Base-by-base conservation (phyloP, 1,139 yeast species). In the Hyphopichia burtonii region DNA sequence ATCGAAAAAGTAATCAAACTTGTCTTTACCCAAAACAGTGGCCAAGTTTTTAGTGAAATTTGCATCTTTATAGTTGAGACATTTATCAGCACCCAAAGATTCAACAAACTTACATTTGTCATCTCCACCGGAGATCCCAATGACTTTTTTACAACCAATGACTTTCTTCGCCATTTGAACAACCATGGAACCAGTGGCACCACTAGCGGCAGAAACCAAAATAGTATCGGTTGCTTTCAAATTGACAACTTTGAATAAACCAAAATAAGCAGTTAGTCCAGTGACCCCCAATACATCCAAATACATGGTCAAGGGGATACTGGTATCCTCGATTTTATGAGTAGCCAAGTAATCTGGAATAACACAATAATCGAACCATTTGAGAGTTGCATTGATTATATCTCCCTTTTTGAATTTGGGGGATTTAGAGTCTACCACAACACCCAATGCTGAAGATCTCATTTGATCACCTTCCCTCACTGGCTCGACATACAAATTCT, bases 391-490 rank as follows among this genome's bases (percentile, higher is more conserved):
- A 20, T 52, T 47, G 10, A 77, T 68, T 20, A 64, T 51, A 40
- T 75, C 80, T 38, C 83, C 86, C n/a, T 46, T 65, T 37, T 56
- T 40, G 50, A 59, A 77, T 20, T 63, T 59, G 1, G 53, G 47
- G 38, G 66, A 61, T 36, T 67, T 72, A 27, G 82, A 70, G 36
- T 72, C 71, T 15, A 80, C 41, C 7, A 82, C 73, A 49, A 71
- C 65, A n/a, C 65, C 80, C 23, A 80, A 43, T 16, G 81, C 86
- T 35, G 68, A 51, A 1, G 84, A 66, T 34, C 74, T 71, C 63
- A 82, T 74, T 10, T 66, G 58, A 19, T 74, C 72, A 30, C 82
- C 82, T 39, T 69, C 60, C 35, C 61, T 53, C 16, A 77, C 67
- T 12, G 82, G 80, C 4, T 69, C 66, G 9, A 68, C 61, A 54